Conservation (phyloP, 2,329 filamentous ascomycete genomes). For the Pseudocercospora ulei region DNA sequence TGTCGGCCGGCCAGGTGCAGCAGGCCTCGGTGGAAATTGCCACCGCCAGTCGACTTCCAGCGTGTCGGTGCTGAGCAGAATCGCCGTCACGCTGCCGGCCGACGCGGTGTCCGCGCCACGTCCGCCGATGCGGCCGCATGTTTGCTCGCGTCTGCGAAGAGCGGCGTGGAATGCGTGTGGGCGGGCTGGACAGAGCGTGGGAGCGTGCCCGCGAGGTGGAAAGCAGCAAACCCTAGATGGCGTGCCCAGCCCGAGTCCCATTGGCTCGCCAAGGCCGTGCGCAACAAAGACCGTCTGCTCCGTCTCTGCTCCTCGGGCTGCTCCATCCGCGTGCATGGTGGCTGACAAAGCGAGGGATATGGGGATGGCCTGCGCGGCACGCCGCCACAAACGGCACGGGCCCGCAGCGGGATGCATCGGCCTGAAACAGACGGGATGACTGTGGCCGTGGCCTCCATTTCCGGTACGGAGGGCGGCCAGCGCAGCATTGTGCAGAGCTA, state of each 20-base stretch:
- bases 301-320: conserved; percentile 7
- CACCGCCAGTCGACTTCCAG: conserved; percentile 15
- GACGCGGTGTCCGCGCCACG: too few species aligned
- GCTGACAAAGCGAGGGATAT: conserved; percentile 28
- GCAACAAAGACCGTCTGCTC: conserved; percentile 12
- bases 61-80: background rate
- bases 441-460: conserved; percentile 10
- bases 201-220: conserved; percentile 11
- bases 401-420: conserved; percentile 10
- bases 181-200: conserved; percentile 9
- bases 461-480: conserved; percentile 19
- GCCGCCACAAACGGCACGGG: conserved; percentile 14
- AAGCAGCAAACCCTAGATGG: conserved; percentile 9
- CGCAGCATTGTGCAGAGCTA: conserved; percentile 15
- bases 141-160: too few species aligned
- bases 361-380: conserved; percentile 20
- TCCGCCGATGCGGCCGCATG: too few species aligned
- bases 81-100: too few species aligned
- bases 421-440: conserved; percentile 18
- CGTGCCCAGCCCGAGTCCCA: conserved; percentile 7
- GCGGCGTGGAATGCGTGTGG: conserved; percentile 7
- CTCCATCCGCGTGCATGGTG: conserved; percentile 22
- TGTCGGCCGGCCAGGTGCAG: conserved; percentile 11
- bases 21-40: conserved; percentile 6
- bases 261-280: conserved; percentile 11